Evolutionary conservation across 2,329 filamentous ascomycete species (phyloP), one percentile per base, ranked within the genome.

Genomic region (Fusarium transvaalense): DNA sequence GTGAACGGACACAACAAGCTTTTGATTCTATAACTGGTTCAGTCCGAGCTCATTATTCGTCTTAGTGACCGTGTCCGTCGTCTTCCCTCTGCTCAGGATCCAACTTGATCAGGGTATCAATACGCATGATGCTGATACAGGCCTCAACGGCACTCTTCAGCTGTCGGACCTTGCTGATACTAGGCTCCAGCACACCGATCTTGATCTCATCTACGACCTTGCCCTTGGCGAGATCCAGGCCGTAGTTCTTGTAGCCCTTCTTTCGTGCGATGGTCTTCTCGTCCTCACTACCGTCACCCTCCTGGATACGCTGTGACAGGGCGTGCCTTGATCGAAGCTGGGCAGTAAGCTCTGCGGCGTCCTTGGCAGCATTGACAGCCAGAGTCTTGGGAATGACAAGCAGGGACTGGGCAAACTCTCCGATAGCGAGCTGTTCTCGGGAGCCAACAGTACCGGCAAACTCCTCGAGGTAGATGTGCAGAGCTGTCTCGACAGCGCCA

Each of bases 241-340:
- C 96, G 80, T 99, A 99, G 86, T 99, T 99, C 84, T 95, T 96
- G 86, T 98, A 99, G 75, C 92, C 92, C 89, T 97, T 97, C 83
- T 95, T 96, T 81, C 93, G 93, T 48, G 94, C 93, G 61, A 96
- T 86, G 54, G 89, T 90, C 86, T 97, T 97, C 80, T 96, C 93
- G 75, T 97, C 91, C 80, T 95, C 92, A 72, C 88, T 90, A 53
- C 87, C 89, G 73, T 94, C 92, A n/a, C 91, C 91, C 70, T 97
- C 93, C 76, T 92, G 89, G 69, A 94, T 93, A 73, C 94, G 92
- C 83, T 99, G 96, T 61, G 94, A 97, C 50, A 97, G 87, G 34
- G 96, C 95, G 80, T 99, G 96, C 74, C 95, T 89, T 73, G 94
- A 96, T 72, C 96, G 94, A 69, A 99, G 89, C 82, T 98, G 95